Evolutionary conservation across 2,329 filamentous ascomycete genomes (phyloP).

Genomic region (Colletotrichum liriopes): DNA sequence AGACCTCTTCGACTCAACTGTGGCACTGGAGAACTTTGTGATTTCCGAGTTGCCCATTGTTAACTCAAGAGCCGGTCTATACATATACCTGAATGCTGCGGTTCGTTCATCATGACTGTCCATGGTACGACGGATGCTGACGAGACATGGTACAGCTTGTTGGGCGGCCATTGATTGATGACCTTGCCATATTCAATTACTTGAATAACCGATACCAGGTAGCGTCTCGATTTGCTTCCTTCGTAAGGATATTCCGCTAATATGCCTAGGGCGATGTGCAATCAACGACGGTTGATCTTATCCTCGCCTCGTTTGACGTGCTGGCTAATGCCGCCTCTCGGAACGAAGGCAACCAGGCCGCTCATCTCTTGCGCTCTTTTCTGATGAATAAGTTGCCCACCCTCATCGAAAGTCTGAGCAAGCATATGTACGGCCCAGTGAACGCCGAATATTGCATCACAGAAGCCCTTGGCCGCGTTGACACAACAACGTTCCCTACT

Average conservation of each 20-base stretch:
- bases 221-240: conserved; percentile 44
- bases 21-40: conserved; percentile 70
- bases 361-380: conserved; percentile 87
- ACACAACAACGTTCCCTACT: conserved; percentile 81
- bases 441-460: conserved; percentile 79
- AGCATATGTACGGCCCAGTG: conserved; percentile 82
- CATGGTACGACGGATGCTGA: conserved; percentile 45
- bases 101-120: conserved; percentile 63
- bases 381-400: conserved; percentile 79
- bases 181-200: conserved; percentile 83
- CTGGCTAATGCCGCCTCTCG: conserved; percentile 88
- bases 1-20: conserved; percentile 70
- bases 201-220: conserved; percentile 89
- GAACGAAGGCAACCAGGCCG: conserved; percentile 69
- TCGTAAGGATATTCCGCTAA: not conserved
- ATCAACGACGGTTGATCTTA: conserved; percentile 83
- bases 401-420: conserved; percentile 66
- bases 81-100: conserved; percentile 86
- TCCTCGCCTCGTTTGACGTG: conserved; percentile 91
- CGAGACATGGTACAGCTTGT: conserved; percentile 73
- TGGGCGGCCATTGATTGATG: conserved; percentile 87
- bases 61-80: conserved; percentile 86
- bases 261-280: conserved; percentile 79
- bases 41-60: conserved; percentile 77
- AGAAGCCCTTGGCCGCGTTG: conserved; percentile 84